phyloP scores from a whole-genome alignment of 2,329 filamentous ascomycete species.

The Stromatinia cepivora region DNA sequence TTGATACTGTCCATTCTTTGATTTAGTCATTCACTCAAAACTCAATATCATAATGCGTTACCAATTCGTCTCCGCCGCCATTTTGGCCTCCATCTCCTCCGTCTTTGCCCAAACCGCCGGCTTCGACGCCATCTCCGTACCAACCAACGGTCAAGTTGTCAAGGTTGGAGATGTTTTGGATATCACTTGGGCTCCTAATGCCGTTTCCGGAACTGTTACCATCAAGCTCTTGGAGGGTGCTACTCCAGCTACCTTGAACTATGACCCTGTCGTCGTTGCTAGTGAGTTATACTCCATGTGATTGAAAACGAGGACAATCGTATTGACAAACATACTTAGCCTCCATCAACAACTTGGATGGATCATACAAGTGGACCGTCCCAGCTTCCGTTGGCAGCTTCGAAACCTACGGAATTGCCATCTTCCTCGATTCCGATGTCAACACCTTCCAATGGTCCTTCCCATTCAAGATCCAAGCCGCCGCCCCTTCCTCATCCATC shows the following conservation, averaged over 20 bases:
- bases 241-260: conserved; percentile 46
- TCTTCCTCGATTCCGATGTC: conserved; percentile 48
- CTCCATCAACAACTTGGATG: conserved; percentile 49
- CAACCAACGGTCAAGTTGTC: conserved; percentile 48
- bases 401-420: conserved; percentile 58
- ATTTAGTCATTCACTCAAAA: conserved; percentile 15
- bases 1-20: conserved; percentile 39
- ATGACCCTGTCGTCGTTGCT: conserved; percentile 47
- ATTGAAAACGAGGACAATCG: background rate
- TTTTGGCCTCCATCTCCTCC: conserved; percentile 35
- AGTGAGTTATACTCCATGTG: conserved; percentile 47
- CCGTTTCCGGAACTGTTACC: conserved; percentile 48
- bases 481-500: conserved; percentile 17
- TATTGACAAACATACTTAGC: conserved; percentile 42
- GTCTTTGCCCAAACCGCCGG: conserved; percentile 54
- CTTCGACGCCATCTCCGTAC: conserved; percentile 56
- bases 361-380: conserved; percentile 53
- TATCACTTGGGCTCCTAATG: conserved; percentile 51
- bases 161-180: conserved; percentile 51
- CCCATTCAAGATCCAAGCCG: conserved; percentile 49
- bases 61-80: conserved; percentile 35
- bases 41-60: conserved; percentile 35
- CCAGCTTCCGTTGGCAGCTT: conserved; percentile 47
- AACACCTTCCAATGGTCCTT: conserved; percentile 62
- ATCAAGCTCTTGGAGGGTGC: conserved; percentile 58